Conservation (phyloP, 352 stramenopile species). For the Phytophthora sp. region DNA sequence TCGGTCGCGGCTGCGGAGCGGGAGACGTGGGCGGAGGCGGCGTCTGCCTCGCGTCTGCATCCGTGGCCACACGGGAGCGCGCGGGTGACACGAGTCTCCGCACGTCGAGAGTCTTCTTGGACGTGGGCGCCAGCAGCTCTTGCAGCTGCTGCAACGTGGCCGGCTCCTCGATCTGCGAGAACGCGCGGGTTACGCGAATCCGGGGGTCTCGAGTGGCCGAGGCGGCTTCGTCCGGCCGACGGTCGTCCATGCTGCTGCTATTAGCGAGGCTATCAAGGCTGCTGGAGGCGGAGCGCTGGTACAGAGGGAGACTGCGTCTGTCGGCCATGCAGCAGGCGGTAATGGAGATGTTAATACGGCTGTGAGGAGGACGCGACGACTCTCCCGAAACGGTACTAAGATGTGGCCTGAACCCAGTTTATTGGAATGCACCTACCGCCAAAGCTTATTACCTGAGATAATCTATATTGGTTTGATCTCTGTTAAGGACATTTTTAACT, state of each 20-base stretch:
- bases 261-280: conserved; percentile 3
- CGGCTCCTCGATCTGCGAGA: conserved; percentile 72
- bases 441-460: too few relatives aligned
- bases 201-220: conserved; percentile 3
- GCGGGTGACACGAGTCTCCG: conserved; percentile 58
- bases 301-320: background rate
- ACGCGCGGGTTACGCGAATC: conserved; percentile 54
- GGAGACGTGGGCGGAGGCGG: conserved; percentile 32
- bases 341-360: background rate
- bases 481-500: too few relatives aligned
- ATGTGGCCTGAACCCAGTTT: too few relatives aligned
- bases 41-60: background rate
- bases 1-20: too few relatives aligned
- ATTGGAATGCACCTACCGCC: too few relatives aligned
- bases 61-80: conserved; percentile 21
- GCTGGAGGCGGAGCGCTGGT: background rate
- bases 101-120: conserved; percentile 68
- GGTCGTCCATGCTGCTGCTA: conserved; percentile 16
- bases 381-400: conserved; percentile 19
- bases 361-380: background rate
- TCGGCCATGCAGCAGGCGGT: conserved; percentile 2
- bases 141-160: conserved; percentile 42
- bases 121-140: conserved; percentile 20
- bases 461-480: too few relatives aligned
- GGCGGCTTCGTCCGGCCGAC: background rate